Evolutionary conservation across 345 rosid species (phyloP), one percentile per base, ranked within the genome.

Genomic region (Pistacia atlantica): DNA sequence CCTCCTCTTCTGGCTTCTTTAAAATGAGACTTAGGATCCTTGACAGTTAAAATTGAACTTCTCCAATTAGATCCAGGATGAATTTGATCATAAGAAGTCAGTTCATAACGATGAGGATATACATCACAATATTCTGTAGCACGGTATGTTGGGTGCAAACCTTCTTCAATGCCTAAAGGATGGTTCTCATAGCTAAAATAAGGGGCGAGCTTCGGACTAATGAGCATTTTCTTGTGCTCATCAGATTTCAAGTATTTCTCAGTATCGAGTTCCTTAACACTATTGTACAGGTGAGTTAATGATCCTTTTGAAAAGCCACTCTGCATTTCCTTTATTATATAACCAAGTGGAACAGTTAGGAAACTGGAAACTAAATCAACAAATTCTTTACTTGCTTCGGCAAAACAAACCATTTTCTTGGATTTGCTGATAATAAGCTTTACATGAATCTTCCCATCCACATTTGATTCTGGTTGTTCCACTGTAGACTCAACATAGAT

Each of bases 351-450:
- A 63, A 79, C 10, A 16, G 76, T 71, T 11, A 84, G 83, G 79
- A 81, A 84, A 37, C 83, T 79, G 59, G 77, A 74, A n/a, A 84
- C 66, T 37, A 84, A 67, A 72, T 79, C 67, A 67, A 77, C 79
- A 63, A 74, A 79, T 49, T 77, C 80, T n/a, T 79, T 67, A 11
- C 65, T 66, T 3, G 58, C 83, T 63, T 84, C 84, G 12, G 73
- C 81, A 60, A 35, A 71, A 20, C 77, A 77, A 18, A 71, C 76
- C 22, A 10, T 62, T 9, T 77, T 74, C 67, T 49, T 77, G 14
- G 83, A 76, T 79, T 81, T 84, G 71, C 81, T 79, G 1, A 79
- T 8, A 2, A 58, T 5, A 38, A 80, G 80, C 63, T 38, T 80
- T 17, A 75, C 72, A 28, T 16, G 3, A 28, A 76, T 72, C 65